Conservation (phyloP, 2,329 filamentous ascomycete genomes). For the Scopulariopsis brevicaulis region DNA sequence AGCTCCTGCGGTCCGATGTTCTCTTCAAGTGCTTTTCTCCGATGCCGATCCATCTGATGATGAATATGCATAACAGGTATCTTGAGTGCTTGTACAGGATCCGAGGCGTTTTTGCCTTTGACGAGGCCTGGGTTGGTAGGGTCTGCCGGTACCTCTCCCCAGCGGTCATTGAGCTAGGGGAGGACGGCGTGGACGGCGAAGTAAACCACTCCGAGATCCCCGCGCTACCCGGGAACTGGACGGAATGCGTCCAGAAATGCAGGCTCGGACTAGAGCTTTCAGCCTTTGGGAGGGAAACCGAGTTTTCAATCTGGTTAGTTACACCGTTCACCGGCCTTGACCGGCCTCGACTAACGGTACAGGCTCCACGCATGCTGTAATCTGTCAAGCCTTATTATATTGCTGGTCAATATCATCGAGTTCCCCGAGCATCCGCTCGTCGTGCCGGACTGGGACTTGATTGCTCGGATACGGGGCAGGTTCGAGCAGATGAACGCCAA, state of each 20-base stretch:
- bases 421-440: background rate
- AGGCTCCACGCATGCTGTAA: background rate
- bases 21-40: background rate
- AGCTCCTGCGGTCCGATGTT: background rate
- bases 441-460: background rate
- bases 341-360: background rate
- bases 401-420: background rate
- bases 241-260: background rate
- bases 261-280: background rate
- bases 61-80: background rate
- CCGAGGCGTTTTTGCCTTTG: background rate
- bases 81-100: background rate
- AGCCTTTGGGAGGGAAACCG: background rate
- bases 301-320: background rate
- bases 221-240: background rate
- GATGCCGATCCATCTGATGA: background rate
- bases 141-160: background rate
- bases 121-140: background rate
- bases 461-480: background rate
- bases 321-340: background rate
- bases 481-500: background rate
- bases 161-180: background rate
- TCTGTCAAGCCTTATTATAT: background rate
- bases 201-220: background rate
- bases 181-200: background rate